Conservation (phyloP, 2,329 filamentous ascomycete species). For the Pseudopyrenochaeta lycopersici region DNA sequence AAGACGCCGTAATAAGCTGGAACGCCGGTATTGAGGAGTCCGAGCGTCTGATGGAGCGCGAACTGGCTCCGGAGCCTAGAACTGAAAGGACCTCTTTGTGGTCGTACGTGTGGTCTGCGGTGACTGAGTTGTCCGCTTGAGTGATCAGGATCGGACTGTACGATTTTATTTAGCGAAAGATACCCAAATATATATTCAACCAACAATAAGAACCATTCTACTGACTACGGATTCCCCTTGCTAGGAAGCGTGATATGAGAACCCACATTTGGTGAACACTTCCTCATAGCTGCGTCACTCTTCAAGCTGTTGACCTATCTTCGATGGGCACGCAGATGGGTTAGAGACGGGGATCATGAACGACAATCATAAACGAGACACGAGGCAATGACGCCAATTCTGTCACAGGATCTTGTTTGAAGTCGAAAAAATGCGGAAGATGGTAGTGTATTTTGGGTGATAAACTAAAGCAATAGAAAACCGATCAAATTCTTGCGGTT, state of each 20-base stretch:
- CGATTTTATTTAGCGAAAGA: not conserved
- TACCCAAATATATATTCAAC: not conserved
- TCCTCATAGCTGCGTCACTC: too few species aligned
- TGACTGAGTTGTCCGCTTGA: not conserved
- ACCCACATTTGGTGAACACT: too few species aligned
- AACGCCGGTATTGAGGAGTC: constrained; percentile 22
- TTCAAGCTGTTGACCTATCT: too few species aligned
- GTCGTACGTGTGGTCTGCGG: constrained; percentile 5
- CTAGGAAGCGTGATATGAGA: too few species aligned
- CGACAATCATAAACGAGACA: too few species aligned
- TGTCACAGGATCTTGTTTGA: too few species aligned
- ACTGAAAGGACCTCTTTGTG: constrained; percentile 2
- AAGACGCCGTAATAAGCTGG: constrained; percentile 24
- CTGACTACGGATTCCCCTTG: too few species aligned
- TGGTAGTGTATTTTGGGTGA: not conserved
- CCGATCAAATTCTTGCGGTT: not conserved
- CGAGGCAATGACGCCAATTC: too few species aligned
- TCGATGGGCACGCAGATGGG: too few species aligned
- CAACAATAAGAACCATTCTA: too few species aligned
- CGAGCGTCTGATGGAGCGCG: constrained; percentile 5
- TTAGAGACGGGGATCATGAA: too few species aligned
- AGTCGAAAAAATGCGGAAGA: too few species aligned
- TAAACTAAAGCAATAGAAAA: not conserved
- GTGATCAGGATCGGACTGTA: not conserved
- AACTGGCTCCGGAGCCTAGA: not conserved